Percentiles rank a stretch among this genome's conserved stretches.
phyloP scores from a whole-genome alignment of 441 rosid species.

The Theobroma grandiflorum region DNA sequence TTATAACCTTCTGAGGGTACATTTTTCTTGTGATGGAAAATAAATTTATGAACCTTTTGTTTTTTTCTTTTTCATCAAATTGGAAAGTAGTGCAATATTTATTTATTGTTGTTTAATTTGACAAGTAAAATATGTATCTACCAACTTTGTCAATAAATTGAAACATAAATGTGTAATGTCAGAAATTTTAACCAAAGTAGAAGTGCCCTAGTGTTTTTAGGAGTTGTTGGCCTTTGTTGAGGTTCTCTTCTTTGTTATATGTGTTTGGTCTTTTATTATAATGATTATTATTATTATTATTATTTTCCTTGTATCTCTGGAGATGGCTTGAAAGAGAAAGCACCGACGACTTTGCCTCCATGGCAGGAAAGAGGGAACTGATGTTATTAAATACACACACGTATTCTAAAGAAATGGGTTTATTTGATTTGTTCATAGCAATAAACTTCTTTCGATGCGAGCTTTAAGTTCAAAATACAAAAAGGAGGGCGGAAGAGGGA shows the following conservation, averaged over 20 bases:
- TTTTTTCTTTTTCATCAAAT: neutral
- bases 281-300: too few relatives aligned
- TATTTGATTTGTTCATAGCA: neutral
- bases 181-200: too few relatives aligned
- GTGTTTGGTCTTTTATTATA: neutral
- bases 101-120: too few relatives aligned
- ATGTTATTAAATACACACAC: neutral
- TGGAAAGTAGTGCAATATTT: too few relatives aligned
- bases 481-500: too few relatives aligned
- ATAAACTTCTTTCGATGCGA: neutral
- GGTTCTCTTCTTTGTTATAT: too few relatives aligned
- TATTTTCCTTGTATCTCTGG: neutral
- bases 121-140: neutral
- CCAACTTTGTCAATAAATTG: too few relatives aligned
- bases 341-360: neutral
- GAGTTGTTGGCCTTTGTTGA: too few relatives aligned
- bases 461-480: neutral
- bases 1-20: neutral
- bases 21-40: neutral
- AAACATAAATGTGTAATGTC: too few relatives aligned
- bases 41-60: neutral
- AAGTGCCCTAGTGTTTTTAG: too few relatives aligned
- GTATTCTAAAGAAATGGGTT: neutral
- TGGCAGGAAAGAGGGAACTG: neutral
- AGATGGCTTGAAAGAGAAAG: too few relatives aligned